These are phyloP conservation scores for Triangularia setosa DNA, from an alignment of 2,329 filamentous ascomycete genomes.

Conservation along the genomic window DNA sequence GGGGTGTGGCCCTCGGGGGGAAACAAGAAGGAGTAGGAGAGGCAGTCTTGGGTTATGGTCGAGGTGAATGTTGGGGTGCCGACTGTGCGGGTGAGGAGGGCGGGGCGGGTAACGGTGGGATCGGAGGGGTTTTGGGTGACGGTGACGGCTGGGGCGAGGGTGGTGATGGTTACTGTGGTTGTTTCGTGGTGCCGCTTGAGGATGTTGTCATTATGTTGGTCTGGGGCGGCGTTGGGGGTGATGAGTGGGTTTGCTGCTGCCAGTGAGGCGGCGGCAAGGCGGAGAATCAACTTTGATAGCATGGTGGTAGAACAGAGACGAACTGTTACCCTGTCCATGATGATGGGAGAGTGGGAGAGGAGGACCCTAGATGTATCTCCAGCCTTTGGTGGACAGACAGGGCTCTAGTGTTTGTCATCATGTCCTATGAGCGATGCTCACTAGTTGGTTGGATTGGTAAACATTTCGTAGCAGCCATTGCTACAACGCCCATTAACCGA, in stretches of 20 bases:
- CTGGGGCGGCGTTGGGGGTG: background rate
- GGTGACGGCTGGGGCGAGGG: slow-evolving; percentile 3
- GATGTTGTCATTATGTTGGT: background rate
- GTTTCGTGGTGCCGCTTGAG: slow-evolving; percentile 1
- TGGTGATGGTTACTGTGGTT: slow-evolving; percentile 6
- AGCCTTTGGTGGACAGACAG: too few species aligned
- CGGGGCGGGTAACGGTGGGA: slow-evolving; percentile 12
- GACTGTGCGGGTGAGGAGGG: slow-evolving; percentile 8
- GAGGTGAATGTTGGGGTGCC: slow-evolving; percentile 10
- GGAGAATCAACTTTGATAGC: background rate
- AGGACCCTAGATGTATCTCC: too few species aligned
- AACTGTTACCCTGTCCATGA: too few species aligned
- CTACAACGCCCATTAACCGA: background rate
- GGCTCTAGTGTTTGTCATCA: too few species aligned
- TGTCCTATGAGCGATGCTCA: too few species aligned
- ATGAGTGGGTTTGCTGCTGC: background rate
- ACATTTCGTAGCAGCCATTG: background rate
- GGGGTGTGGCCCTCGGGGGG: background rate
- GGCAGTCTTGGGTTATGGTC: slow-evolving; percentile 11
- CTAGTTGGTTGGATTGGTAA: background rate
- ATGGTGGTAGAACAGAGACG: background rate
- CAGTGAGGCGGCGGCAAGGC: background rate
- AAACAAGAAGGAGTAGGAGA: slow-evolving; percentile 9
- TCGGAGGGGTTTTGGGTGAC: slow-evolving; percentile 15
- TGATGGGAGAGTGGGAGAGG: too few species aligned